Evolutionary conservation across 1,284 basidiomycete genomes (phyloP).

Genomic region (Rhodotorula sp.): DNA sequence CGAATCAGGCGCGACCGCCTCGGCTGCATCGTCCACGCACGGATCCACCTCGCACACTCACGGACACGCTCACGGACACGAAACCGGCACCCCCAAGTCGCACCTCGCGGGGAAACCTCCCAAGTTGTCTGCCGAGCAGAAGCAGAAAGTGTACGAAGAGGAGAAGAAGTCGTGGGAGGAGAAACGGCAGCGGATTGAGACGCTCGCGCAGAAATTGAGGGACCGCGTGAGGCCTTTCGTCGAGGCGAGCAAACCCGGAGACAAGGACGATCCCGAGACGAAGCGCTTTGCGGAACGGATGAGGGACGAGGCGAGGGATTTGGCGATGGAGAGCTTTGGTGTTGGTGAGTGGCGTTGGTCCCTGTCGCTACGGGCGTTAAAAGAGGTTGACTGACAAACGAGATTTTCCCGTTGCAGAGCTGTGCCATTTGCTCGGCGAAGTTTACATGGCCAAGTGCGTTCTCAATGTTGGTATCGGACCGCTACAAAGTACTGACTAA

Average conservation of each 20-base stretch:
- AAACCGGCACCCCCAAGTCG: conserved; percentile 5
- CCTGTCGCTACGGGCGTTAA: neutral
- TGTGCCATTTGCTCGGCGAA: conserved; percentile 61
- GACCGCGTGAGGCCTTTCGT: conserved; percentile 83
- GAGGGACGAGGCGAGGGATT: conserved; percentile 83
- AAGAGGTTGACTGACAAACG: neutral
- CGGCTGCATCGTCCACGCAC: neutral
- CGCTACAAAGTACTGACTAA: too few relatives aligned
- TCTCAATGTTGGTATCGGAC: too few relatives aligned
- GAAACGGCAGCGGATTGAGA: conserved; percentile 70
- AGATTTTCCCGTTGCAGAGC: conserved; percentile 15
- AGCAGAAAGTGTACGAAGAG: conserved; percentile 72
- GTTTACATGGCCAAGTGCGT: conserved; percentile 82
- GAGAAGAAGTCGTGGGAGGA: conserved; percentile 66
- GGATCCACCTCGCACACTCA: neutral
- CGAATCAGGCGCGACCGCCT: neutral
- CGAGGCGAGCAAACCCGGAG: conserved; percentile 83
- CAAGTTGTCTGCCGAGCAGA: conserved; percentile 71
- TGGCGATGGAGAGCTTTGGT: conserved; percentile 97
- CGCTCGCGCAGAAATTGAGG: conserved; percentile 70
- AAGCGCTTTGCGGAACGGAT: conserved; percentile 68
- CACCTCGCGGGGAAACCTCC: conserved; percentile 25
- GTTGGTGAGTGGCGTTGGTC: conserved; percentile 61
- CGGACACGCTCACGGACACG: neutral
- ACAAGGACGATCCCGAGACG: conserved; percentile 79